Evolutionary conservation across 2,329 filamentous ascomycete genomes (phyloP).

Genomic region (Atkinsonella texensis): DNA sequence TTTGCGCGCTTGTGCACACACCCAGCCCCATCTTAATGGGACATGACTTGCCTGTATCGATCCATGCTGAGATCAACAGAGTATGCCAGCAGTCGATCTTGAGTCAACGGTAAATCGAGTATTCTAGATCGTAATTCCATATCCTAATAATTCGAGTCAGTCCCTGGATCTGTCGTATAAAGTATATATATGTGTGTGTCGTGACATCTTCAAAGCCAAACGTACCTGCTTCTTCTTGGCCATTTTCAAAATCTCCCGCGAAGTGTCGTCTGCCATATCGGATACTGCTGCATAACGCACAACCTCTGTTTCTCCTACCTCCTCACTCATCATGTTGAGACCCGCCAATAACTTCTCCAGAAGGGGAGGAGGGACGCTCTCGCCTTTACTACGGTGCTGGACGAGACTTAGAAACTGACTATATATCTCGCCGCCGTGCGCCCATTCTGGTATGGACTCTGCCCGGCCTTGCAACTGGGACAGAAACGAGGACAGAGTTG

Average conservation of each 20-base stretch:
- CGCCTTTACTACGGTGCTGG: constrained; percentile 28
- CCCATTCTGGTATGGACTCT: constrained; percentile 58
- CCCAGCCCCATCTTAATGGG: constrained; percentile 17
- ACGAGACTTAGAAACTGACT: constrained; percentile 44
- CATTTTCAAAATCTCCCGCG: constrained; percentile 47
- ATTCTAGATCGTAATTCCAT: constrained; percentile 30
- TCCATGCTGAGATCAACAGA: constrained; percentile 56
- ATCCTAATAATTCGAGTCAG: constrained; percentile 15
- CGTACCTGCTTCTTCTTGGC: constrained; percentile 46
- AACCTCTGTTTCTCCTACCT: constrained; percentile 34
- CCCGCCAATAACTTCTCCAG: constrained; percentile 46
- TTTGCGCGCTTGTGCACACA: not conserved
- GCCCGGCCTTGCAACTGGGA: constrained; percentile 56
- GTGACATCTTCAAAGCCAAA: constrained; percentile 5
- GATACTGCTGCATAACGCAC: constrained; percentile 56
- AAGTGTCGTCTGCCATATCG: constrained; percentile 69
- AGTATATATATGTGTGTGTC: too few species aligned
- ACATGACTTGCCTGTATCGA: constrained; percentile 57
- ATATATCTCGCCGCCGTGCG: constrained; percentile 70
- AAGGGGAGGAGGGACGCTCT: constrained; percentile 29
- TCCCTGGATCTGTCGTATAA: not conserved
- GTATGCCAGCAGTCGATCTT: constrained; percentile 60
- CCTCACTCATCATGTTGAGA: constrained; percentile 41
- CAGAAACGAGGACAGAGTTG: constrained; percentile 55
- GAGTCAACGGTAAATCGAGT: constrained; percentile 53